Evolutionary conservation across 768 basidiomycete species (phyloP), one percentile per base, ranked within the genome.

Genomic region (Lactifluus pinguis): DNA sequence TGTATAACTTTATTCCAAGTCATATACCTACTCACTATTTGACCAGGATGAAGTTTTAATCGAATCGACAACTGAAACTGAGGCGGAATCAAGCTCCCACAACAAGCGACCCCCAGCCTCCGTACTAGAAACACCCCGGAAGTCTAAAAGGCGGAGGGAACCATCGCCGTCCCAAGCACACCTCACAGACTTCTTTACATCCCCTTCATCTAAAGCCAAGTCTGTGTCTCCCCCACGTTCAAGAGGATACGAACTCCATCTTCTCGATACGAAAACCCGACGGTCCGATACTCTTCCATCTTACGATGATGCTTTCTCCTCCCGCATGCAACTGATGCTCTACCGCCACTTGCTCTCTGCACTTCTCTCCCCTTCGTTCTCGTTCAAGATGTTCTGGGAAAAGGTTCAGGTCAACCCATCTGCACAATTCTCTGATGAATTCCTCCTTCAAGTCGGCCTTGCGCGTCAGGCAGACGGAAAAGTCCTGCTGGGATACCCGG

Each of bases 211-310:
- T 13, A 45, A 55, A 34, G 30, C 36, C 14, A 44, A 25, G 45
- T 39, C 34, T 6, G 48, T 32, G 17, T 48, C 49, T 0, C 53
- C 61, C 3, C 45, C 45, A 25, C 51, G 34, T 3, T 39, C 51
- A 0, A 54, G 15, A 11, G 34, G 32, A n/a, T 64, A 72, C 53
- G 72, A 71, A 15, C 71, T 87, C 6, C 76, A 74, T 53, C 68
- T 86, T 30, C 69, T 80, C 17, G 90, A 92, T 65, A 86, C 84
- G 49, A 92, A 92, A 70, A 89, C 88, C 17, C 79, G 89, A 49
- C 74, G 70, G 13, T 69, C 70, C 3, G 61, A 73, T 1, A 75
- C 70, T 14, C 64, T 90, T 1, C 89, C 89, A 1, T 69, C 76
- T 4, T 76, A 83, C 14, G 76, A 78, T 44, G 88, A 90, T 63